Evolutionary conservation across 2,329 filamentous ascomycete species (phyloP), one percentile per base, ranked within the genome.

Genomic region (Lasiodiplodia citricola): DNA sequence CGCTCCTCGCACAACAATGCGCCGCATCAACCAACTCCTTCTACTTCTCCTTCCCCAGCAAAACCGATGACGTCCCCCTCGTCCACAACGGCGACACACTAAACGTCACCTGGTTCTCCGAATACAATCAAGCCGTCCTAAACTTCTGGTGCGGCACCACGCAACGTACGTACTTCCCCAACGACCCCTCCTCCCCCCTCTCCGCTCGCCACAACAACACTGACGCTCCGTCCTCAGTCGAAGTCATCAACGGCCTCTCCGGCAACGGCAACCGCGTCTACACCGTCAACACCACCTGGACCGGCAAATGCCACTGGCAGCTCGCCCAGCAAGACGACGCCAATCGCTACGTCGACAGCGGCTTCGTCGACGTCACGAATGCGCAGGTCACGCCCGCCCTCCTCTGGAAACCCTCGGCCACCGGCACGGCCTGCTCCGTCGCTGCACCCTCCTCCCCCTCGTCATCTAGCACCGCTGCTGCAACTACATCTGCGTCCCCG

Each of bases 71-170:
- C 7, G 18, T 57, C 4, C 52, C 52, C 10, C 35, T 37, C 11
- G 63, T 66, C 14, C 63, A 66, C 52, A 56, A 47, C 23, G 63
- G 63, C 21, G 63, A 66, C 21, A 44, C 35, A n/a, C 47, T 66
- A 7, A 66, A 66, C 52, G 63, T 66, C 14, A 66, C 63, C 8
- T 66, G 63, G 63, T 23, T 47, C 38, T 66, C 63, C 16, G n/a
- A 56, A 7, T 38, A 18, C n/a, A 28, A 25, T 7, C 51, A 54
- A 16, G 35, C 62, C 25, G 28, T 31, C 31, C 14, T 66, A n/a
- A 21, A 55, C n/a, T 31, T 37, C 21, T 54, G 47, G 62, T 66
- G 62, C 35, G 37, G 47, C 28, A n/a, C 28, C 1, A 21, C 14
- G 2, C 28, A 54, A 6, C n/a, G 62, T 66, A 54, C 3, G 50